These are phyloP conservation scores for Sordariomycetes sp. DNA, from an alignment of 2,329 filamentous ascomycete genomes.

Conservation along the genomic window DNA sequence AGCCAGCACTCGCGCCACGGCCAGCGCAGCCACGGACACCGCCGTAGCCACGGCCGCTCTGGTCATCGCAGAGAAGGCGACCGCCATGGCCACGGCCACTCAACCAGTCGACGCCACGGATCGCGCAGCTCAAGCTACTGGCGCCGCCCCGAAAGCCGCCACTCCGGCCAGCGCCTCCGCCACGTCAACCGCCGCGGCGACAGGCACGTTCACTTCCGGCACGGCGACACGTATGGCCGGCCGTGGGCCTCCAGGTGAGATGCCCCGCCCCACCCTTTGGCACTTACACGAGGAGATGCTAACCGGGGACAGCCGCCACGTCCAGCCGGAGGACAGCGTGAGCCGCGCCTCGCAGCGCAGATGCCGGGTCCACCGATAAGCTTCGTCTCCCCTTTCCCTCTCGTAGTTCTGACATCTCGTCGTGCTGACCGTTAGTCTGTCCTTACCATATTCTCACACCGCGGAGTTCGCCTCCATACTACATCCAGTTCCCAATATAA, in stretches of 20 bases:
- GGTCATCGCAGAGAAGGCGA: not conserved
- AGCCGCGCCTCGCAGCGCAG: not conserved
- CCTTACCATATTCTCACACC: not conserved
- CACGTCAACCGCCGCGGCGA: not conserved
- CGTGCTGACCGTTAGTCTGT: not conserved
- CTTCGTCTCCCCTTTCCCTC: not conserved
- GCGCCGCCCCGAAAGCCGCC: not conserved
- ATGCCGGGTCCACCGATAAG: not conserved
- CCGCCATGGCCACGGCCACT: not conserved
- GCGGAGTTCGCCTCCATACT: not conserved
- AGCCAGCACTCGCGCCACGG: not conserved
- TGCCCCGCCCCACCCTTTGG: not conserved
- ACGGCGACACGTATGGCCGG: not conserved
- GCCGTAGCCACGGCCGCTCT: not conserved
- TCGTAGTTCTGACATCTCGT: not conserved
- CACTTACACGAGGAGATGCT: not conserved
- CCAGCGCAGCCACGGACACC: not conserved
- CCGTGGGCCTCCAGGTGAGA: not conserved
- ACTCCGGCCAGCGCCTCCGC: not conserved
- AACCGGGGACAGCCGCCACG: not conserved
- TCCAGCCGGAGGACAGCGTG: not conserved
- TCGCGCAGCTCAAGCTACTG: not conserved
- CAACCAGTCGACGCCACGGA: not conserved
- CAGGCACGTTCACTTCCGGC: not conserved
- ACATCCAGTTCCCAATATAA: not conserved